Percentiles rank a stretch among this genome's conserved stretches.
phyloP scores from a whole-genome alignment of 2,329 filamentous ascomycete genomes.

The Didymella pinodella region DNA sequence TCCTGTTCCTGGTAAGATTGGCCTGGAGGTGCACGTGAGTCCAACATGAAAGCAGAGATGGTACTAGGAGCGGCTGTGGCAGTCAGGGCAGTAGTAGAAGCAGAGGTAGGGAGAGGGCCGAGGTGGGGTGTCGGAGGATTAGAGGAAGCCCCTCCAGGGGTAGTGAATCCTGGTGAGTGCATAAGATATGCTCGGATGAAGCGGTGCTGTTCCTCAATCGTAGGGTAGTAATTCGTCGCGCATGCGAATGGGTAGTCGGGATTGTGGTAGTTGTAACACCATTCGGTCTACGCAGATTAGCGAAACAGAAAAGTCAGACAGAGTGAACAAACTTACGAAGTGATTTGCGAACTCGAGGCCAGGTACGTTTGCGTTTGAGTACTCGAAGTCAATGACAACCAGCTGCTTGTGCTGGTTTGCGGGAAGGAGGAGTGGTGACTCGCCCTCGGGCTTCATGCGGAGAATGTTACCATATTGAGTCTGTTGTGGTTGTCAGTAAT shows the following conservation, averaged over 20 bases:
- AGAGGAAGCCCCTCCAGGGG: constrained; percentile 60
- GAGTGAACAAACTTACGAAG: constrained; percentile 66
- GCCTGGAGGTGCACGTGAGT: constrained; percentile 57
- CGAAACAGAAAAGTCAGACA: neutral
- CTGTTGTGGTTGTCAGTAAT: constrained; percentile 55
- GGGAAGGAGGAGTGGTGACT: constrained; percentile 86
- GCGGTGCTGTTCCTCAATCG: constrained; percentile 77
- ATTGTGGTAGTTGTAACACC: constrained; percentile 98
- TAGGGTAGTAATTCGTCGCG: constrained; percentile 76
- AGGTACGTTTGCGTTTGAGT: constrained; percentile 85
- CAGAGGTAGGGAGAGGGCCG: constrained; percentile 41
- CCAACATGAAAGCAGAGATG: constrained; percentile 77
- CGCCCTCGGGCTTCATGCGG: constrained; percentile 71
- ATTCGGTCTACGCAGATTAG: constrained; percentile 69
- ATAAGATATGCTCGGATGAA: constrained; percentile 88
- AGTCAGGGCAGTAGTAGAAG: constrained; percentile 45
- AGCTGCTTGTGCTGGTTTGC: constrained; percentile 96
- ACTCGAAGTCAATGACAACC: constrained; percentile 98
- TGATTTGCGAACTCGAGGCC: constrained; percentile 97
- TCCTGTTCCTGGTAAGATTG: constrained; percentile 48
- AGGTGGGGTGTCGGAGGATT: constrained; percentile 52
- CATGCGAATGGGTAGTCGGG: constrained; percentile 69
- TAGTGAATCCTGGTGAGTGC: constrained; percentile 74
- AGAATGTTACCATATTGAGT: constrained; percentile 99
- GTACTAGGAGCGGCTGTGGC: constrained; percentile 46